These are phyloP conservation scores for Candida yuanshanica DNA, from an alignment of 805 yeast genomes.

Conservation along the genomic window DNA sequence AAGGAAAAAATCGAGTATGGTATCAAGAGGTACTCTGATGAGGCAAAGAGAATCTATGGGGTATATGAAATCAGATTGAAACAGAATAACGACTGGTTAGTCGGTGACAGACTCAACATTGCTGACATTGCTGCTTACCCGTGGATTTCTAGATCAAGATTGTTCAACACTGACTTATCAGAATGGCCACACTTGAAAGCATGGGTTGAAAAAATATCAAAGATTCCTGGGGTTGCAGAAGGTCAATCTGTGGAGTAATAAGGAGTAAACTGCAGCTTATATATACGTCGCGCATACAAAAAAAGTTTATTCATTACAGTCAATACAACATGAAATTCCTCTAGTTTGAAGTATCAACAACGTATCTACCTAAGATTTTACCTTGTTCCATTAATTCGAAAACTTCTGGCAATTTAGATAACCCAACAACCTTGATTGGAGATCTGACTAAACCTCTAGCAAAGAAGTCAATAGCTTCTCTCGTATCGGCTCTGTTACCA, in stretches of 20 bases:
- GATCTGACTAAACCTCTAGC: conserved; percentile 65
- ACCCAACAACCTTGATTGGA: conserved; percentile 70
- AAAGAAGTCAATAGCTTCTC: conserved; percentile 75
- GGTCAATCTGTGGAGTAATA: conserved; percentile 7
- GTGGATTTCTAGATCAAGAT: conserved; percentile 43
- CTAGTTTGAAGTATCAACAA: conserved; percentile 68
- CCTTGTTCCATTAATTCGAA: conserved; percentile 79
- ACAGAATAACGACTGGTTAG: conserved; percentile 44
- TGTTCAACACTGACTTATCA: conserved; percentile 4
- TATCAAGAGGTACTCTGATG: conserved; percentile 41
- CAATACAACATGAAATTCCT: neutral
- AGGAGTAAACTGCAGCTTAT: neutral
- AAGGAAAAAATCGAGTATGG: conserved; percentile 45
- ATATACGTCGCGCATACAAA: too few relatives aligned
- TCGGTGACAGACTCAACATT: conserved; percentile 48
- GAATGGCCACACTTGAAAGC: conserved; percentile 30
- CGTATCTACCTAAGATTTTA: conserved; percentile 83
- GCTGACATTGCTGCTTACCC: conserved; percentile 48
- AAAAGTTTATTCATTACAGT: neutral
- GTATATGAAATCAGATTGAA: conserved; percentile 46
- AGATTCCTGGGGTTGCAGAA: conserved; percentile 23
- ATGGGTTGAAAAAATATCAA: conserved; percentile 32
- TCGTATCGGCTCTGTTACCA: conserved; percentile 84
- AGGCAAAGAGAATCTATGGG: conserved; percentile 42
- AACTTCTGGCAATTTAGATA: conserved; percentile 63